A percentile compares a stretch with the other conserved stretches of the same genome.
These are phyloP conservation scores for Saccharomycopsis sp. DNA, from an alignment of 805 yeast species.

Conservation along the genomic window DNA sequence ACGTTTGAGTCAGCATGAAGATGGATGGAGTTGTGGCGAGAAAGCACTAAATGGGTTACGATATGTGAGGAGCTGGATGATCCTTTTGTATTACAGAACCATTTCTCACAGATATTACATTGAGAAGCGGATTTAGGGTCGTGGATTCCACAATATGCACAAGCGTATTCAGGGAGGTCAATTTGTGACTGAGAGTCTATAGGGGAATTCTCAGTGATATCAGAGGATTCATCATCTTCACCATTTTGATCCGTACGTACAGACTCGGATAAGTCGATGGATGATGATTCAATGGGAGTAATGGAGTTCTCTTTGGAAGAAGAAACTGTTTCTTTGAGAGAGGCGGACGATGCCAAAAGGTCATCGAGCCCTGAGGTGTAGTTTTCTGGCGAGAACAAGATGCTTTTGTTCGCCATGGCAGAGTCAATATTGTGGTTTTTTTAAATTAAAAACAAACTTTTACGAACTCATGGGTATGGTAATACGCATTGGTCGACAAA, in stretches of 20 bases:
- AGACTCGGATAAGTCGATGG: no score
- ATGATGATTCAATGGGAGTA: no score
- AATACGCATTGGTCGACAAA: no score
- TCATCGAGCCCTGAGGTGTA: background rate
- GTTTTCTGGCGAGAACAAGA: background rate
- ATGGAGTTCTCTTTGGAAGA: no score
- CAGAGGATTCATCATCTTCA: no score
- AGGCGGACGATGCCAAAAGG: background rate
- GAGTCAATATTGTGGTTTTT: no score
- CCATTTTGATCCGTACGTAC: no score
- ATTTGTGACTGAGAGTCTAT: no score
- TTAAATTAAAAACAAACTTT: no score
- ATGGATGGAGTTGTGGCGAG: slow-evolving; percentile 68
- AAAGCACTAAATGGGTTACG: slow-evolving; percentile 73
- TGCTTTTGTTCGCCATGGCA: background rate
- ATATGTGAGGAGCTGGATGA: slow-evolving; percentile 62
- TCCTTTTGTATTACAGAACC: slow-evolving; percentile 83
- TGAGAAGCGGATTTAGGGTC: slow-evolving; percentile 59
- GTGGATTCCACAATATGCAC: slow-evolving; percentile 71
- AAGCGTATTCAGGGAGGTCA: slow-evolving; percentile 36
- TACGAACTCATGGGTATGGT: no score
- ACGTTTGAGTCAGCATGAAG: slow-evolving; percentile 75
- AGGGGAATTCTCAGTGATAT: no score
- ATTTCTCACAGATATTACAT: slow-evolving; percentile 69
- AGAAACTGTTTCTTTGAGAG: no score